Percentiles rank a stretch among this genome's conserved stretches.
Evolutionary conservation across 202 grass and related monocot genomes (phyloP).

Genomic region (Carex arenaria): DNA sequence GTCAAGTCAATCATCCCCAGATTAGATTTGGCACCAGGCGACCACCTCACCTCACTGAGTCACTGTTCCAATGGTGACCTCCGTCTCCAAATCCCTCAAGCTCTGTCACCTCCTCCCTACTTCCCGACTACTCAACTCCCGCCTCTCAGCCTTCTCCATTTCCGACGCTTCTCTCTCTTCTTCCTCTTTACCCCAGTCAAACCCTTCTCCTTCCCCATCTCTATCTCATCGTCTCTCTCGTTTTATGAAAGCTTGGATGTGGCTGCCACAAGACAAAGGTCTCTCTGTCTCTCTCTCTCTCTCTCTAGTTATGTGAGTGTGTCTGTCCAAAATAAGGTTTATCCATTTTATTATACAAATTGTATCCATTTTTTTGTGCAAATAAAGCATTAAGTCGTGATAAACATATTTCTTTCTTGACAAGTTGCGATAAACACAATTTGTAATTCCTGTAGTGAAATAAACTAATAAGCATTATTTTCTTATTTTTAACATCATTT

Average conservation of each 20-base stretch:
- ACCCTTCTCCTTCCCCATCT: constrained; percentile 17
- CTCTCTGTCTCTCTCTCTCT: not conserved
- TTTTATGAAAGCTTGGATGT: too few relatives aligned
- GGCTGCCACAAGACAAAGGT: constrained; percentile 26
- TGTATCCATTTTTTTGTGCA: not conserved
- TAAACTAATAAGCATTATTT: not conserved
- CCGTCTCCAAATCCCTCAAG: too few relatives aligned
- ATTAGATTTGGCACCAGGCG: too few relatives aligned
- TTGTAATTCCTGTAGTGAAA: not conserved
- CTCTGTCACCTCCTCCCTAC: constrained; percentile 1
- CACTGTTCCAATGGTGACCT: too few relatives aligned
- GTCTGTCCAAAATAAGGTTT: not conserved
- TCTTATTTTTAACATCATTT: not conserved
- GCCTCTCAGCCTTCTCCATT: constrained; percentile 18
- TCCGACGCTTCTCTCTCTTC: constrained; percentile 22
- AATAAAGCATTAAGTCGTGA: not conserved
- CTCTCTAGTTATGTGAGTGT: not conserved
- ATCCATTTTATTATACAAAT: not conserved
- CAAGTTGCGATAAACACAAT: not conserved
- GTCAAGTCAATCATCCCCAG: too few relatives aligned
- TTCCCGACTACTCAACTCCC: constrained; percentile 20
- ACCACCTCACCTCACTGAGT: too few relatives aligned
- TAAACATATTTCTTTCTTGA: not conserved
- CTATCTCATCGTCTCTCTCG: not conserved
- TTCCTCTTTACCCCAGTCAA: not conserved